phyloP scores from a whole-genome alignment of 2,329 filamentous ascomycete species.

The Diaporthe destruens region DNA sequence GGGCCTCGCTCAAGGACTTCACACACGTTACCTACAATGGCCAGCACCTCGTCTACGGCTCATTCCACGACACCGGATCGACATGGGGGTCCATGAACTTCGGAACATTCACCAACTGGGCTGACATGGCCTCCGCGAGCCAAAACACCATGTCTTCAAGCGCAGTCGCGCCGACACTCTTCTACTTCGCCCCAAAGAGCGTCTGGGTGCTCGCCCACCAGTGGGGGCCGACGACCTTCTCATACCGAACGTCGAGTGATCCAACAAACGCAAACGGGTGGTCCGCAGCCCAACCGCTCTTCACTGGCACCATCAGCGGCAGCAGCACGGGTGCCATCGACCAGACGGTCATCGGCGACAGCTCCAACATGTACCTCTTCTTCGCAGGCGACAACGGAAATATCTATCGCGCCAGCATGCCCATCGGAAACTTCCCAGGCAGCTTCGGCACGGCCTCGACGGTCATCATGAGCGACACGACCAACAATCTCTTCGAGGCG shows the following conservation, averaged over 20 bases:
- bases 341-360: conserved; percentile 73
- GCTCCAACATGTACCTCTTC: conserved; percentile 74
- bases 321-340: conserved; percentile 70
- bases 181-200: conserved; percentile 72
- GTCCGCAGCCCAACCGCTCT: conserved; percentile 66
- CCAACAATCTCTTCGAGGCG: conserved; percentile 73
- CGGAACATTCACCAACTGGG: conserved; percentile 65
- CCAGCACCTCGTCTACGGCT: conserved; percentile 72
- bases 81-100: conserved; percentile 72
- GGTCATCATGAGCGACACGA: conserved; percentile 64
- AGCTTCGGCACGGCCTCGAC: conserved; percentile 66
- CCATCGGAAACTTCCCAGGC: conserved; percentile 71
- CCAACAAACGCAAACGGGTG: conserved; percentile 70
- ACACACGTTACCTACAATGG: conserved; percentile 67
- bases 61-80: conserved; percentile 57
- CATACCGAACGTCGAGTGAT: conserved; percentile 70
- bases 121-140: conserved; percentile 61
- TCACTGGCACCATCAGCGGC: conserved; percentile 64
- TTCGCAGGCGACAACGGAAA: conserved; percentile 76
- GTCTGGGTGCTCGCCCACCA: conserved; percentile 76
- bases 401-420: conserved; percentile 74
- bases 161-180: conserved; percentile 71
- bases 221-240: conserved; percentile 71
- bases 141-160: conserved; percentile 63
- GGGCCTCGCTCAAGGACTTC: conserved; percentile 74